These are phyloP conservation scores for Ophiostoma novo-ulmi DNA, from an alignment of 2,329 filamentous ascomycete species.

Conservation along the genomic window DNA sequence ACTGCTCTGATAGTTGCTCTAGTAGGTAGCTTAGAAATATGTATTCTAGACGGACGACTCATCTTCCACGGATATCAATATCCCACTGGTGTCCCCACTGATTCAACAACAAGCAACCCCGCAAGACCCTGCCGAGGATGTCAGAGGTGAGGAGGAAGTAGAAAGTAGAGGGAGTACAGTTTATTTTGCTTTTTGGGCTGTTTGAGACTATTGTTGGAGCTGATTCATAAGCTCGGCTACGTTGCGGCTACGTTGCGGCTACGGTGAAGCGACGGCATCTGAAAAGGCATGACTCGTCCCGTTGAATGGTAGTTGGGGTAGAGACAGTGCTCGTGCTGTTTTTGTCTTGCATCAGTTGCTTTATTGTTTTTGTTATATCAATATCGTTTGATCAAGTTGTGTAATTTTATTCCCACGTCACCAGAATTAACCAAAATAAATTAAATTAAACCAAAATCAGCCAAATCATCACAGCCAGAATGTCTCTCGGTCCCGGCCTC, in stretches of 20 bases:
- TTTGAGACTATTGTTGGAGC: neutral
- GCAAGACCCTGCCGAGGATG: neutral
- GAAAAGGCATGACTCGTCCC: neutral
- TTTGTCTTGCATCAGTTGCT: neutral
- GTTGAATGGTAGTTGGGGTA: neutral
- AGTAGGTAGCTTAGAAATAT: neutral
- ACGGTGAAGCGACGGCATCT: neutral
- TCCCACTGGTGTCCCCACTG: neutral
- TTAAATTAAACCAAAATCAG: no score
- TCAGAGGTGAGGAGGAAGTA: neutral
- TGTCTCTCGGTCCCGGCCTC: conserved; percentile 29
- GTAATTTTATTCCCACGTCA: neutral
- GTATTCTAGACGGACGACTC: neutral
- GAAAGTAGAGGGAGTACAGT: neutral
- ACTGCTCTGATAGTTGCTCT: no score
- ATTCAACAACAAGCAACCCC: neutral
- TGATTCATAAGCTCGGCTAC: neutral
- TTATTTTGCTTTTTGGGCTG: no score
- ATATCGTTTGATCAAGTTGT: neutral
- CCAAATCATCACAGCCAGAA: conserved; percentile 24
- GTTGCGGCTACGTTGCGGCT: neutral
- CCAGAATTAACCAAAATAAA: neutral
- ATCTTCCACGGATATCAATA: neutral
- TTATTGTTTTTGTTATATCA: neutral
- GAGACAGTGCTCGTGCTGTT: no score